Conservation (phyloP, 2,329 filamentous ascomycete genomes). For the Botrytis sinoallii region DNA sequence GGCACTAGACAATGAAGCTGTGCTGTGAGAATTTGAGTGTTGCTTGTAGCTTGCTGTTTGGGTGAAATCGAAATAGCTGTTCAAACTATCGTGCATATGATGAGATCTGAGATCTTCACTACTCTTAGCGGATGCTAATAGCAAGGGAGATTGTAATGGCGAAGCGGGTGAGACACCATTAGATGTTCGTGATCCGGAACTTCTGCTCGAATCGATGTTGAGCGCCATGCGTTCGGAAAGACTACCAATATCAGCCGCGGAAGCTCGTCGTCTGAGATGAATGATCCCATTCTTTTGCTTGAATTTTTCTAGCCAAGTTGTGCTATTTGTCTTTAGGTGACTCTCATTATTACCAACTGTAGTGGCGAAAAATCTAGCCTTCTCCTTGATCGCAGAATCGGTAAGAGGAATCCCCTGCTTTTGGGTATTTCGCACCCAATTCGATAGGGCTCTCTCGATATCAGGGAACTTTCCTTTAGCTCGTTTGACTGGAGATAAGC, state of each 20-base stretch:
- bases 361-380: slow-evolving; percentile 76
- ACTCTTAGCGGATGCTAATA: slow-evolving; percentile 61
- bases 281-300: slow-evolving; percentile 66
- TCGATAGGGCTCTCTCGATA: slow-evolving; percentile 84
- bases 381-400: slow-evolving; percentile 80
- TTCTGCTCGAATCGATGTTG: slow-evolving; percentile 50
- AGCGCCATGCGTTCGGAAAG: slow-evolving; percentile 64
- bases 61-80: slow-evolving; percentile 58
- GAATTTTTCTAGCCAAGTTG: slow-evolving; percentile 89
- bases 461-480: slow-evolving; percentile 83
- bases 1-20: slow-evolving; percentile 64
- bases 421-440: slow-evolving; percentile 81
- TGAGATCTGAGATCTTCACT: slow-evolving; percentile 61
- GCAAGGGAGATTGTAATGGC: slow-evolving; percentile 66
- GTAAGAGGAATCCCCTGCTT: slow-evolving; percentile 70
- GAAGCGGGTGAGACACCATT: slow-evolving; percentile 70
- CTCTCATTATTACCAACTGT: slow-evolving; percentile 69
- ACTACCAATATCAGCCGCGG: slow-evolving; percentile 54
- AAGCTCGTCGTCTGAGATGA: slow-evolving; percentile 53
- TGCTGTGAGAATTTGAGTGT: slow-evolving; percentile 63
- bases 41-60: slow-evolving; percentile 51
- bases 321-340: slow-evolving; percentile 67
- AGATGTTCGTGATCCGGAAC: slow-evolving; percentile 60
- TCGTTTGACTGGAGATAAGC: slow-evolving; percentile 75
- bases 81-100: slow-evolving; percentile 47